Base-by-base conservation (phyloP, 2,329 filamentous ascomycete species). In the Colletotrichum sp. region DNA sequence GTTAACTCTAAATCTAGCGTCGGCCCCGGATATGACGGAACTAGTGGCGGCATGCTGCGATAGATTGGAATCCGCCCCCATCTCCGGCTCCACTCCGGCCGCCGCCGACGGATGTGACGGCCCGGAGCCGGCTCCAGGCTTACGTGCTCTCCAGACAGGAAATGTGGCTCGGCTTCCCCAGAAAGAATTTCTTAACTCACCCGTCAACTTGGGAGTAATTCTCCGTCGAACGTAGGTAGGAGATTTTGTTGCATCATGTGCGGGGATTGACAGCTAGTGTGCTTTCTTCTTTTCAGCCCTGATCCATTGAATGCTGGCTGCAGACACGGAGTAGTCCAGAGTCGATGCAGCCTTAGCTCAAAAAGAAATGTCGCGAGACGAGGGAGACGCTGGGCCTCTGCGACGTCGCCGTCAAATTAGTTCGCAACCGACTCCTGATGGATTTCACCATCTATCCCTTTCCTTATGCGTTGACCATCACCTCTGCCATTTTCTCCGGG, bases 31-130 rank as follows among this genome's bases (percentile, higher is more conserved):
- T 34, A 52, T 16, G n/a, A 13, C 29, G 70, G 36, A 66, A 36
- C 12, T 6, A 49, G 15, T 32, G 61, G 49, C 25, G 49, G 30
- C 22, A 19, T 22, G 29, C 22, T 25, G 72, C 61, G 52, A 22
- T 67, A 30, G 19, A 72, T 68, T 72, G 44, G 30, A 19, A 71
- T 71, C 59, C 59, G 71, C 71, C 66, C 57, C 71, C 59, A 70
- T 55, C 62, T 30, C 16, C 68, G 29, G 61, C 34, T 36, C 67
- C 61, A 62, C 34, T 30, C 57, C 62, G 49, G 59, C 59, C 70
- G 22, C 19, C 64, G n/a, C 70, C 70, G 59, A 73, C 73, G 57
- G 73, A 25, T 67, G 27, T 19, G 25, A 55, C 69, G 63, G 62
- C 69, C 72, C 39, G 62, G 55, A 25, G 39, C 72, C 69, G 72